Percentiles rank a stretch among this genome's conserved stretches.
Conservation (phyloP, 805 yeast genomes). For the Candida sphagnicola region DNA sequence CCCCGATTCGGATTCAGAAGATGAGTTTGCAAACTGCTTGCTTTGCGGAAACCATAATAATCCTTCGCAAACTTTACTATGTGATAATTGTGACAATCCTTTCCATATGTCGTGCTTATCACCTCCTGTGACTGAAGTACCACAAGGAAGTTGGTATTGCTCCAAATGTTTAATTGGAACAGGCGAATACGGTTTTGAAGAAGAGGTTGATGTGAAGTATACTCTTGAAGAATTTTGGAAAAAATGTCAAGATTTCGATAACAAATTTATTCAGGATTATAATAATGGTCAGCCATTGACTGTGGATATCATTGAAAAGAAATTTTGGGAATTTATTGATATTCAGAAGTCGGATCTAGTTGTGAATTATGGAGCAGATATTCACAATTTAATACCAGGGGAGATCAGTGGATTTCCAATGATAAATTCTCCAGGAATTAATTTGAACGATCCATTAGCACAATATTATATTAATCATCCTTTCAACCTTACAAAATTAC, state of each 20-base stretch:
- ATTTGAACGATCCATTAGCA: constrained; percentile 12
- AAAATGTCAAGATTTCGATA: constrained; percentile 47
- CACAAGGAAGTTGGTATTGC: constrained; percentile 73
- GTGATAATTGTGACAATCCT: constrained; percentile 71
- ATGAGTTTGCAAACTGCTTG: constrained; percentile 37
- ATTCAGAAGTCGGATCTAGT: constrained; percentile 43
- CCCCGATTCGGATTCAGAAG: constrained; percentile 28
- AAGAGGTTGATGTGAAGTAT: constrained; percentile 48
- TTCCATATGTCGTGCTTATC: constrained; percentile 68
- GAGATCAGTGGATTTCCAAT: constrained; percentile 77
- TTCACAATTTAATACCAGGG: constrained; percentile 62
- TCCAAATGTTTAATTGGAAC: constrained; percentile 80
- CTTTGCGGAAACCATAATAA: constrained; percentile 46
- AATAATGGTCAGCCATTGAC: constrained; percentile 28
- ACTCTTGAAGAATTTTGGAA: constrained; percentile 57
- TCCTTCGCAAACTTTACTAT: constrained; percentile 49
- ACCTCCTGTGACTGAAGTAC: constrained; percentile 50
- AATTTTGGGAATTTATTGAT: constrained; percentile 61
- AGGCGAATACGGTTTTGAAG: constrained; percentile 86
- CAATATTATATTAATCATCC: constrained; percentile 52
- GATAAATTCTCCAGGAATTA: constrained; percentile 17
- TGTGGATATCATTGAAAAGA: constrained; percentile 49
- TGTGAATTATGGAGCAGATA: constrained; percentile 83
- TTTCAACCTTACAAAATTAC: constrained; percentile 72
- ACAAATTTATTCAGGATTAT: constrained; percentile 35